phyloP scores from a whole-genome alignment of 371 early-diverging fungal species.

The Actinomortierella ambigua region DNA sequence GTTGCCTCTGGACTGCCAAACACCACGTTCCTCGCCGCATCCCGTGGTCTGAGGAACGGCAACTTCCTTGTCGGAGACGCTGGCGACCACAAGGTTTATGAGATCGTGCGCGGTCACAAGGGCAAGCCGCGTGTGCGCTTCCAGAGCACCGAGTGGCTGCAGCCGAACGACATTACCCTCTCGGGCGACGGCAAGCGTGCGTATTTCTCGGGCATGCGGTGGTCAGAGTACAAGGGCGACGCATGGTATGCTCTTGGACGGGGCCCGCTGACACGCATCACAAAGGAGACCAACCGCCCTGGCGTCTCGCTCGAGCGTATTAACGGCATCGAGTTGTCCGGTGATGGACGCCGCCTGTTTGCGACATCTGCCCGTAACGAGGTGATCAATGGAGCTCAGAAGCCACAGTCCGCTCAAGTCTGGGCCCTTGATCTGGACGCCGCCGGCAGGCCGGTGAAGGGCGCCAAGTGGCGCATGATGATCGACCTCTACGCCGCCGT shows the following conservation, averaged over 20 bases:
- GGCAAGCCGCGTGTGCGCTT: slow-evolving; percentile 43
- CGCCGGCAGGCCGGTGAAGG: slow-evolving; percentile 11
- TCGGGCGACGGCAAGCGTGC: slow-evolving; percentile 43
- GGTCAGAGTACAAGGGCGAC: slow-evolving; percentile 46
- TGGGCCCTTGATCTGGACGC: slow-evolving; percentile 16
- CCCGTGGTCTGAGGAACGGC: slow-evolving; percentile 15
- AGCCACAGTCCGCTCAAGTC: slow-evolving; percentile 20
- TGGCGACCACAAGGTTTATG: slow-evolving; percentile 18
- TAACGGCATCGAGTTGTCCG: slow-evolving; percentile 59
- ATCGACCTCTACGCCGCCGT: slow-evolving; percentile 15
- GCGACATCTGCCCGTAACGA: slow-evolving; percentile 47
- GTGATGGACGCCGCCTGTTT: slow-evolving; percentile 54
- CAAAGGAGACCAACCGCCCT: slow-evolving; percentile 35
- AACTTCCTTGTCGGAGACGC: slow-evolving; percentile 19
- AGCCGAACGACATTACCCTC: slow-evolving; percentile 60
- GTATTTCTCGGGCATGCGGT: slow-evolving; percentile 56
- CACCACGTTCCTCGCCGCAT: slow-evolving; percentile 18
- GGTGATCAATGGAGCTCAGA: slow-evolving; percentile 25
- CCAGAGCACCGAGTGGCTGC: slow-evolving; percentile 41
- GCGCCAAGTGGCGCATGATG: slow-evolving; percentile 24
- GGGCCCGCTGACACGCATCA: slow-evolving; percentile 31
- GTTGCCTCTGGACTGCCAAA: slow-evolving; percentile 10
- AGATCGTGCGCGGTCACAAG: slow-evolving; percentile 10
- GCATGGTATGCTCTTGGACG: slow-evolving; percentile 57
- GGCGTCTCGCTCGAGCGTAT: slow-evolving; percentile 49